Evolutionary conservation across 208 protist species (phyloP).

Genomic region (Trypanosoma lewisi): DNA sequence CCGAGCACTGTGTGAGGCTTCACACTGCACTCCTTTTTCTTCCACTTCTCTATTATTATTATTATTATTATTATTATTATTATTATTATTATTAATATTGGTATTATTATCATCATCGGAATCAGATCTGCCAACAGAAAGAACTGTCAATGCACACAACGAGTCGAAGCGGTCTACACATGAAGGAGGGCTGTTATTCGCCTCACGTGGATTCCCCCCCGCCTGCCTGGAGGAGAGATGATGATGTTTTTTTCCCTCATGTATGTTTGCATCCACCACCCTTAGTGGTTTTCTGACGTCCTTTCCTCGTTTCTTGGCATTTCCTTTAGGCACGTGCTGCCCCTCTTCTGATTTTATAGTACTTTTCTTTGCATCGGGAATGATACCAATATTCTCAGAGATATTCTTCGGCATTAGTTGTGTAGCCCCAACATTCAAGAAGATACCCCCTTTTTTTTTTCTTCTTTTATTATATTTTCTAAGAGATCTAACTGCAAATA

Average conservation of each 20-base stretch:
- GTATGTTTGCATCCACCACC: not conserved
- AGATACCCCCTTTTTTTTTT: no score
- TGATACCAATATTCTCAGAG: no score
- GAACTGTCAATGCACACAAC: slow-evolving; percentile 6
- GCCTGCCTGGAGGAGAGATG: not conserved
- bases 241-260: not conserved
- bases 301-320: not conserved
- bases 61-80: no score
- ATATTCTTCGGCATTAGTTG: no score
- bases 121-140: slow-evolving; percentile 5
- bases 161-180: not conserved
- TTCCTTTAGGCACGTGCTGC: not conserved
- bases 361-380: no score
- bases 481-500: no score
- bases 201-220: not conserved
- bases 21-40: not conserved
- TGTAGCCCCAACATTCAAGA: no score
- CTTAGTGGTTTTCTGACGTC: not conserved
- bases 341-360: no score
- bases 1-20: not conserved
- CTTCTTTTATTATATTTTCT: no score
- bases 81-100: no score
- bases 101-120: not conserved
- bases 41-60: no score
- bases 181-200: not conserved